Conservation (phyloP, 768 basidiomycete genomes). For the Psilocybe cyanescens region DNA sequence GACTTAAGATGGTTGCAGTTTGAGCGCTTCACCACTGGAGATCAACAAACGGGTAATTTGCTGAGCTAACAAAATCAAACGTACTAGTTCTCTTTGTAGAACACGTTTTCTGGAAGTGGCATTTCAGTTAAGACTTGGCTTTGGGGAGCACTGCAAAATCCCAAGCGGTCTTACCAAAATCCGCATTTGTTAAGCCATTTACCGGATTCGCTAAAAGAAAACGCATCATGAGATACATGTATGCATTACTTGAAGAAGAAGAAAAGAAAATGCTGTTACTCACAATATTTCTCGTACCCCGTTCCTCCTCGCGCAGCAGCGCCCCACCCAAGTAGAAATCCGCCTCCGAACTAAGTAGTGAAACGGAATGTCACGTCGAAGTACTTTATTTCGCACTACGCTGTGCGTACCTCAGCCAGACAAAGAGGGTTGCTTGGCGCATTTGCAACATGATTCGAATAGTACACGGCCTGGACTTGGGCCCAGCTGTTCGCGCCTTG, state of each 20-base stretch:
- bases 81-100: conserved; percentile 57
- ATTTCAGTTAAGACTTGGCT: not conserved
- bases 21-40: conserved; percentile 35
- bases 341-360: conserved; percentile 47
- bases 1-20: conserved; percentile 55
- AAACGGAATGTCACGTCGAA: not conserved
- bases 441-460: conserved; percentile 44
- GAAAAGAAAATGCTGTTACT: conserved; percentile 14
- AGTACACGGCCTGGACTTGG: conserved; percentile 53
- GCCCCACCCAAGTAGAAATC: conserved; percentile 51
- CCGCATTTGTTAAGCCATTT: conserved; percentile 43
- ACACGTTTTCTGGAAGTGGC: conserved; percentile 45
- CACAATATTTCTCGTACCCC: conserved; percentile 55
- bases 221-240: not conserved
- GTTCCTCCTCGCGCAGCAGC: conserved; percentile 44
- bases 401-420: conserved; percentile 44
- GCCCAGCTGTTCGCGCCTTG: conserved; percentile 51
- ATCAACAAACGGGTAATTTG: not conserved
- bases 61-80: conserved; percentile 8
- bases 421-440: conserved; percentile 53
- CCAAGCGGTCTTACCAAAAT: conserved; percentile 35
- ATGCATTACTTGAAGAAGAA: no score
- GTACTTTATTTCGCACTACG: not conserved
- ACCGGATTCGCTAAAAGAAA: conserved; percentile 23
- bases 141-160: not conserved